Percentiles rank a stretch among this genome's conserved stretches.
Conservation (phyloP, 83 land plant genomes). For the Isoetes engelmannii region DNA sequence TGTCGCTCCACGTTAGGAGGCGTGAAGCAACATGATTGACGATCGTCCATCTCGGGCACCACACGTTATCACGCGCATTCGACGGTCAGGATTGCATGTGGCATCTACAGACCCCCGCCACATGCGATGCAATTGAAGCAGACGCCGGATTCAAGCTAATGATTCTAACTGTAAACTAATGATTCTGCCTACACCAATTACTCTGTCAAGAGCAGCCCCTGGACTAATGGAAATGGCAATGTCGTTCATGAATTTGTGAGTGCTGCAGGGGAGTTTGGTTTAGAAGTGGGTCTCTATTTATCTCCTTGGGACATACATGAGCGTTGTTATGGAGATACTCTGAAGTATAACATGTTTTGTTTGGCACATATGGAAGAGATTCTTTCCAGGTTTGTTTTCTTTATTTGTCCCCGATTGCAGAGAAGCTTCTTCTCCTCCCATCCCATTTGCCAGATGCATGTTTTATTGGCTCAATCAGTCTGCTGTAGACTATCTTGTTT, state of each 20-base stretch:
- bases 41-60: no score
- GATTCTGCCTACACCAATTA: conserved; percentile 66
- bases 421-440: no score
- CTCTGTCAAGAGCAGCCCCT: conserved; percentile 56
- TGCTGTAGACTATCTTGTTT: no score
- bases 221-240: conserved; percentile 71
- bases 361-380: conserved; percentile 78
- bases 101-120: no score
- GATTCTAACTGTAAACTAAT: conserved; percentile 83
- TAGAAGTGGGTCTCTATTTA: conserved; percentile 75
- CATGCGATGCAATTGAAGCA: no score
- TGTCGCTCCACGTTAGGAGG: no score
- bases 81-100: no score
- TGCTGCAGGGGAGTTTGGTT: conserved; percentile 46
- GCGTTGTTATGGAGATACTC: conserved; percentile 51
- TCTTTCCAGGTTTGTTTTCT: conserved; percentile 61
- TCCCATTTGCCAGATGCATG: no score
- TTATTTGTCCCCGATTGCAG: no score
- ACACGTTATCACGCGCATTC: no score
- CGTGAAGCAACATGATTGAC: no score
- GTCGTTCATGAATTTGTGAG: conserved; percentile 57
- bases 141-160: conserved; percentile 54
- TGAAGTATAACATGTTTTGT: conserved; percentile 69
- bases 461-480: no score
- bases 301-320: conserved; percentile 98